Evolutionary conservation across 192 early-diverging fungal species (phyloP).

Genomic region (Lobulomyces angularis): DNA sequence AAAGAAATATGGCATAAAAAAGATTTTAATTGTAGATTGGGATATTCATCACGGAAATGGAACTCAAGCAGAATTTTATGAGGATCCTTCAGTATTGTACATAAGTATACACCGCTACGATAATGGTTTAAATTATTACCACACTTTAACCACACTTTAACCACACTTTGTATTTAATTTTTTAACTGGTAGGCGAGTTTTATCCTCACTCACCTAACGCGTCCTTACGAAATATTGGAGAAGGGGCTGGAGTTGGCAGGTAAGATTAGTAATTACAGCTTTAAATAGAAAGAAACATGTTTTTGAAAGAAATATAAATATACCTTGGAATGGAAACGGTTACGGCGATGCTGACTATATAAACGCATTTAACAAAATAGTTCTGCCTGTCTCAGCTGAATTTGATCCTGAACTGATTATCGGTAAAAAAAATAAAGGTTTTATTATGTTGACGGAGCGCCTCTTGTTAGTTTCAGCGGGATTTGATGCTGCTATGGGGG

Average conservation of each 20-base stretch:
- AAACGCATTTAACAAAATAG: constrained; percentile 60
- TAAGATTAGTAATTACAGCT: constrained; percentile 12
- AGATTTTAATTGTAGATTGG: constrained; percentile 84
- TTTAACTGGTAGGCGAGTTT: too few species aligned
- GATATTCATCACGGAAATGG: constrained; percentile 94
- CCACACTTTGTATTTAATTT: too few species aligned
- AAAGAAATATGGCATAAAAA: constrained; percentile 22
- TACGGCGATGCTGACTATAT: constrained; percentile 80
- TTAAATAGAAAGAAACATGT: background rate
- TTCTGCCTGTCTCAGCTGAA: constrained; percentile 74
- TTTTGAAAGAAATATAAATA: constrained; percentile 61
- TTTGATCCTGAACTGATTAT: constrained; percentile 73
- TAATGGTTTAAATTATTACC: too few species aligned
- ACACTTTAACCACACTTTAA: too few species aligned
- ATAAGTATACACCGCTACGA: constrained; percentile 83
- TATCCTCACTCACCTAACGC: constrained; percentile 58
- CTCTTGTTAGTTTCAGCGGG: constrained; percentile 61
- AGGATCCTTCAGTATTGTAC: constrained; percentile 68
- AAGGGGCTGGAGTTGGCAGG: constrained; percentile 40
- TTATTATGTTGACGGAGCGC: background rate
- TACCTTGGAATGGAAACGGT: constrained; percentile 66
- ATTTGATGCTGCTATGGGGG: constrained; percentile 78
- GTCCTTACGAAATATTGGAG: constrained; percentile 43
- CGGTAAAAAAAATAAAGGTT: constrained; percentile 11
- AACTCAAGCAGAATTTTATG: constrained; percentile 69